These are phyloP conservation scores for Podaxis mareebaensis DNA, from an alignment of 768 basidiomycete species.

Conservation along the genomic window DNA sequence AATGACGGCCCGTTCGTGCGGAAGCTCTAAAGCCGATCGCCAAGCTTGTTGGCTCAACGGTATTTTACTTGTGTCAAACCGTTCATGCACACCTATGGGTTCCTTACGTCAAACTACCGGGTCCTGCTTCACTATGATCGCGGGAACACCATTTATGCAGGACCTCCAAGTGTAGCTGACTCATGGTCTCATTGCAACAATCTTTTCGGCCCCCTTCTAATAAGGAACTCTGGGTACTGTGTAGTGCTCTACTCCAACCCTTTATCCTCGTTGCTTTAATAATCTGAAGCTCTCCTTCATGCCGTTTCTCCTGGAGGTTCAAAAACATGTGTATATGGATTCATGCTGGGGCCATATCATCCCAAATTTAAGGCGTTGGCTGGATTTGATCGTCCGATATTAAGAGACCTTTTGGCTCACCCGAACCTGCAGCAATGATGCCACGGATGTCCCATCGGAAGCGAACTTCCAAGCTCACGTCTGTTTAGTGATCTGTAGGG, in stretches of 20 bases:
- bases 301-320: not conserved
- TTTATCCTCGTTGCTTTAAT: not conserved
- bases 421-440: not conserved
- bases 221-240: not conserved
- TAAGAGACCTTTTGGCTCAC: not conserved
- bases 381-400: not conserved
- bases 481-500: not conserved
- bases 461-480: not conserved
- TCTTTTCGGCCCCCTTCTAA: not conserved
- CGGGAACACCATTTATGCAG: not conserved
- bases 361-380: no score
- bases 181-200: not conserved
- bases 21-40: not conserved
- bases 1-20: not conserved
- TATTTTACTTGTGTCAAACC: not conserved
- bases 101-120: not conserved
- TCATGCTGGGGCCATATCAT: not conserved
- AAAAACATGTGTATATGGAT: not conserved
- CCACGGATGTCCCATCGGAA: not conserved
- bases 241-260: not conserved
- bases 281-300: not conserved
- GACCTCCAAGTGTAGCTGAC: not conserved
- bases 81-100: not conserved
- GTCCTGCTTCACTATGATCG: not conserved
- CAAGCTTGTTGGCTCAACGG: not conserved